These are phyloP conservation scores for Astrocystis sublimbata DNA, from an alignment of 495 filamentous ascomycete species.

Conservation along the genomic window DNA sequence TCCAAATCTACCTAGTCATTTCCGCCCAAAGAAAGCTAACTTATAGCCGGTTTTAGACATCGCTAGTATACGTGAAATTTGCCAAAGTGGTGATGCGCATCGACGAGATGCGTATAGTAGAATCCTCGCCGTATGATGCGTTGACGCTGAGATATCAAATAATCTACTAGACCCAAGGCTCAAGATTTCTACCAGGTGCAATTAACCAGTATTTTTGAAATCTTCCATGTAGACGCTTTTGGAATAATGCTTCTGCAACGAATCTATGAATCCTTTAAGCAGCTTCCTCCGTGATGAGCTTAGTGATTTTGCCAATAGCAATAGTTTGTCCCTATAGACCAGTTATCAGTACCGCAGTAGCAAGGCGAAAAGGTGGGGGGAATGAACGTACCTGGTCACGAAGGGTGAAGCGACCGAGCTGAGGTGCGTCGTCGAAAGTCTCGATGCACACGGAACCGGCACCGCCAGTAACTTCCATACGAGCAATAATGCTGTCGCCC, in stretches of 20 bases:
- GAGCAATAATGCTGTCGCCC: constrained; percentile 91
- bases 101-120: not conserved
- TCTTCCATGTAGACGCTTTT: no score
- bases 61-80: not conserved
- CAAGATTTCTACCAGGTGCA: not conserved
- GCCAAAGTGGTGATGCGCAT: not conserved
- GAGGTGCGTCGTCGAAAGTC: constrained; percentile 88
- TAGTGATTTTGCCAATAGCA: constrained; percentile 95
- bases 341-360: constrained; percentile 13
- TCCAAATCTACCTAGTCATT: not conserved
- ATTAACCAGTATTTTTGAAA: no score
- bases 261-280: constrained; percentile 14
- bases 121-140: not conserved
- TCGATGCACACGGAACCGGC: constrained; percentile 90
- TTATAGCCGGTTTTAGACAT: not conserved
- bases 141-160: not conserved
- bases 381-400: constrained; percentile 75
- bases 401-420: constrained; percentile 92
- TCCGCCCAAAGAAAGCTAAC: not conserved
- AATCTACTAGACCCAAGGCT: not conserved
- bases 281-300: constrained; percentile 56
- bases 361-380: not conserved
- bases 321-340: constrained; percentile 77
- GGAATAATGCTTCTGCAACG: not conserved
- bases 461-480: constrained; percentile 80